Evolutionary conservation across 2,329 filamentous ascomycete genomes (phyloP).

Genomic region (Epicoccum sorghinum): DNA sequence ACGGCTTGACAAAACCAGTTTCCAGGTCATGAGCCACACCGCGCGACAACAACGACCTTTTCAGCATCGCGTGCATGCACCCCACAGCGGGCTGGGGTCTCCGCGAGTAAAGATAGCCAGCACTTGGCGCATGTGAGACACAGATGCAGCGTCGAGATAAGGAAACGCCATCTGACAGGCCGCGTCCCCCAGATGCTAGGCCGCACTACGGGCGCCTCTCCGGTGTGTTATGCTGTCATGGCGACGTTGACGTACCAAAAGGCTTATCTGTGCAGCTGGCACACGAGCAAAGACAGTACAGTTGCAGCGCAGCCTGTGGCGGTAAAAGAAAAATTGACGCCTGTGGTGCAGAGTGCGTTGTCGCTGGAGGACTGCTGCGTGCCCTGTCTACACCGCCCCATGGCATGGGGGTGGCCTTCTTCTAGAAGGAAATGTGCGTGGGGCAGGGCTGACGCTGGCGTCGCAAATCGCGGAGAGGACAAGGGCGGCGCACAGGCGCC

Average conservation of each 20-base stretch:
- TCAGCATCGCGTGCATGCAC: conserved; percentile 21
- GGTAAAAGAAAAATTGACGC: background rate
- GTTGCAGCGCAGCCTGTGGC: background rate
- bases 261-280: background rate
- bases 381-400: conserved; percentile 10
- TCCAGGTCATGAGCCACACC: conserved; percentile 12
- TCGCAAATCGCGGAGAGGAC: conserved; percentile 16
- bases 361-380: background rate
- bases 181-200: conserved; percentile 2
- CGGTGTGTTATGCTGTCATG: conserved; percentile 17
- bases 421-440: conserved; percentile 16
- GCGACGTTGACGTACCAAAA: background rate
- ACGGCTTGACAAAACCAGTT: background rate
- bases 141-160: conserved; percentile 33
- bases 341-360: background rate
- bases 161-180: conserved; percentile 34
- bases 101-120: background rate
- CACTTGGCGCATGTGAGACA: conserved; percentile 12
- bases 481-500: background rate
- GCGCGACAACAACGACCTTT: background rate
- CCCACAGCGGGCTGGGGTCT: conserved; percentile 22
- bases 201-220: conserved; percentile 6
- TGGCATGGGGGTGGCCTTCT: background rate
- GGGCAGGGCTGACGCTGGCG: conserved; percentile 19
- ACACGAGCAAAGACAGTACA: background rate